Percentiles rank a stretch among this genome's conserved stretches.
Evolutionary conservation across 805 yeast genomes (phyloP).

Genomic region (Tetrapisispora arboricola): DNA sequence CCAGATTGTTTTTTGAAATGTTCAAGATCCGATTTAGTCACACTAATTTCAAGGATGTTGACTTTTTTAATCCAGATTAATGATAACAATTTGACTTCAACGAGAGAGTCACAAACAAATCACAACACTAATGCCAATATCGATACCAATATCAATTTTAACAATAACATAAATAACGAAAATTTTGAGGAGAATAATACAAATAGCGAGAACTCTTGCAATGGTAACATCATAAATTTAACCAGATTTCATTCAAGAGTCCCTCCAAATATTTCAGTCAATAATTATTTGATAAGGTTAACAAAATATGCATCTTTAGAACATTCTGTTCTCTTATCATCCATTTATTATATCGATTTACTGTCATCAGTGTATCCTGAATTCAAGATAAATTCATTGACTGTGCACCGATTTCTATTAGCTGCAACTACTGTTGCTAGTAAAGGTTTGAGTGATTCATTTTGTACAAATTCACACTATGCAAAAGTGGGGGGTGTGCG

Average conservation of each 20-base stretch:
- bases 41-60: conserved; percentile 70
- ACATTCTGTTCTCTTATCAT: conserved; percentile 66
- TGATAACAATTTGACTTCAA: conserved; percentile 35
- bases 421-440: conserved; percentile 88
- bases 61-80: conserved; percentile 63
- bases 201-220: no score
- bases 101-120: conserved; percentile 7
- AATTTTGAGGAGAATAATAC: no score
- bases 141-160: background rate
- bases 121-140: background rate
- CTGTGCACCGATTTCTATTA: conserved; percentile 83
- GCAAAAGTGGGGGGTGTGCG: conserved; percentile 95
- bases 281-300: conserved; percentile 64
- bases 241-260: conserved; percentile 91
- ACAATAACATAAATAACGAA: no score
- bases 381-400: conserved; percentile 79
- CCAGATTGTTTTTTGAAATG: conserved; percentile 49
- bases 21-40: conserved; percentile 57
- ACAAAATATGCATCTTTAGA: conserved; percentile 79
- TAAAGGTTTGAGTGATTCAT: conserved; percentile 86
- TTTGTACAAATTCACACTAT: conserved; percentile 87
- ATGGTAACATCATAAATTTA: conserved; percentile 31
- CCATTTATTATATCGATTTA: conserved; percentile 86
- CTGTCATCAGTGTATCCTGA: conserved; percentile 65
- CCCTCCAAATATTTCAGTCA: conserved; percentile 79